Evolutionary conservation across 129 eudicot genomes (phyloP), one percentile per base, ranked within the genome.

Genomic region (Saposhnikovia divaricata): DNA sequence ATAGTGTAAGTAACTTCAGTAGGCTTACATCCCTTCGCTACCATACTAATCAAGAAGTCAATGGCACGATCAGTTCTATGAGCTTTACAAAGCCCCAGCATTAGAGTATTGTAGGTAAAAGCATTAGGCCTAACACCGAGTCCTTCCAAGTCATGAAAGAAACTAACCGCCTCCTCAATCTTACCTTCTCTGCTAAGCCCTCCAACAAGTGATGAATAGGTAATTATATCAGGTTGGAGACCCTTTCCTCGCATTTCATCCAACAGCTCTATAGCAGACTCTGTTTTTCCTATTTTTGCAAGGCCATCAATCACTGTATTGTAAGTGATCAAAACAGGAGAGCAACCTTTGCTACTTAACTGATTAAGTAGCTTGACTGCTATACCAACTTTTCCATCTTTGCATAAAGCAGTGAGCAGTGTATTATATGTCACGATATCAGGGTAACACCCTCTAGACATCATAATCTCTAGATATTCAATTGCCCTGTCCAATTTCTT

Each of bases 221-320:
- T 93, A 44, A 84, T 81, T 73, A 87, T 77, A 85, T 89, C 96
- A 7, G 98, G 98, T 45, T 88, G 85, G 79, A 89, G 78, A 57
- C 98, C 96, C 77, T 92, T 91, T 19, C 84, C 88, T 69, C 81
- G 85, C 98, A 93, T 93, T 80, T 91, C 98, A 28, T 68, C 84
- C 83, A 93, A 80, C 46, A 91, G 76, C 84, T 82, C 72, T 73
- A 89, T 81, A 6, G 96, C 98, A 2, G 63, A 90, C 11, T 80
- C 84, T 3, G 93, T 93, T 83, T 88, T 89, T 51, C 97, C 97
- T 43, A 80, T 80, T 84, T 87, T 93, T 16, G 96, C 81, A 63
- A 93, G 86, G 78, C 96, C 96, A 47, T 89, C 93, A 25, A 93
- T 93, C 81, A 93, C 91, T 9, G 97, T 91, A 79, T 91, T 93